Evolutionary conservation across 257 asterid genomes (phyloP).

Genomic region (Nicotiana benthamiana): DNA sequence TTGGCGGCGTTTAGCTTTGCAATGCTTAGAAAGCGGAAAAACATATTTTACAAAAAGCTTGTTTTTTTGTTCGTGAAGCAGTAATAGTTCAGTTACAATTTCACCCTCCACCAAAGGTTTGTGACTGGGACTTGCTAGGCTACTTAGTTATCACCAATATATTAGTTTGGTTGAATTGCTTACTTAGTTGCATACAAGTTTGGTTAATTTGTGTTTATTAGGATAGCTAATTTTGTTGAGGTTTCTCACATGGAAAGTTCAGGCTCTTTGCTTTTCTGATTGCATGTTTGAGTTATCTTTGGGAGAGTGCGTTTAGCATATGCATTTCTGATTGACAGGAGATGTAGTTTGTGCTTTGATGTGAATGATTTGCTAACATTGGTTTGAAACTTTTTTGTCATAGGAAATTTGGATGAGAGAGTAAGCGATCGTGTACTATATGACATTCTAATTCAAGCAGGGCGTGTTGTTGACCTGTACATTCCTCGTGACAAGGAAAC

Average conservation of each 20-base stretch:
- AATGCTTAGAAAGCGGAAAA: not conserved
- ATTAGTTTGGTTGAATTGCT: not conserved
- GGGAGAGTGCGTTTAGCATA: not conserved
- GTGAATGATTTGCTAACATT: not conserved
- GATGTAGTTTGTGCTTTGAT: not conserved
- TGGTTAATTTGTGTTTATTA: not conserved
- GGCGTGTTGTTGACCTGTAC: constrained; percentile 63
- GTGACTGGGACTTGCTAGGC: not conserved
- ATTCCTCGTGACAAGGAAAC: constrained; percentile 90
- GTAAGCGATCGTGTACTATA: constrained; percentile 81
- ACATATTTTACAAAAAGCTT: no score
- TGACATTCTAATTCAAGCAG: constrained; percentile 95
- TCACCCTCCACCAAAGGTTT: not conserved
- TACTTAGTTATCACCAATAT: not conserved
- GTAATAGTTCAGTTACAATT: not conserved
- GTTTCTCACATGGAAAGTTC: not conserved
- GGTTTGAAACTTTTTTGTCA: not conserved
- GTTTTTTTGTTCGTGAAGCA: not conserved
- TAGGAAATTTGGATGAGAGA: constrained; percentile 86
- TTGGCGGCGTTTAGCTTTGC: not conserved
- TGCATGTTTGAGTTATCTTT: not conserved
- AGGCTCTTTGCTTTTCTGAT: not conserved
- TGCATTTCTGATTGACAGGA: not conserved
- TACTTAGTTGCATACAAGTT: not conserved
- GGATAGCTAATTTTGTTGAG: not conserved